Conservation (phyloP, 306 rosid genomes). For the Argentina anserina region DNA sequence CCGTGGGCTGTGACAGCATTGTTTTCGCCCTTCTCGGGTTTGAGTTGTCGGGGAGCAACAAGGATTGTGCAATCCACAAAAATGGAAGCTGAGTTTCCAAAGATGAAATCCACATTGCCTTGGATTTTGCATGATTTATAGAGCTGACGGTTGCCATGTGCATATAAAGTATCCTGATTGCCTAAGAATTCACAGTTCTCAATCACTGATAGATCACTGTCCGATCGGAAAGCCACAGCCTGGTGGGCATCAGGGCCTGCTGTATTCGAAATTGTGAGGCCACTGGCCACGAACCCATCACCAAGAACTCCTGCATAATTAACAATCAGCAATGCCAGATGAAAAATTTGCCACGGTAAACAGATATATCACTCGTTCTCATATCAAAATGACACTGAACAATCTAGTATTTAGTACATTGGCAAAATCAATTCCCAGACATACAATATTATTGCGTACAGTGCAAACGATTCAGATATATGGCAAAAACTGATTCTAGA, state of each 20-base stretch:
- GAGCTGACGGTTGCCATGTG: conserved; percentile 71
- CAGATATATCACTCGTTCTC: not conserved
- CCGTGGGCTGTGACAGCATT: conserved; percentile 82
- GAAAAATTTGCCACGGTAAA: not conserved
- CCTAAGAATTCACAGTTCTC: conserved; percentile 74
- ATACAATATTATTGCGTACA: not conserved
- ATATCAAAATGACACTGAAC: not conserved
- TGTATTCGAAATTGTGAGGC: conserved; percentile 66
- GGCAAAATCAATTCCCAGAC: not conserved
- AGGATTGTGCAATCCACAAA: conserved; percentile 64
- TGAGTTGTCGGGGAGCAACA: conserved; percentile 48
- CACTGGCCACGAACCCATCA: conserved; percentile 91
- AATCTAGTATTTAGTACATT: not conserved
- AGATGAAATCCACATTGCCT: conserved; percentile 88
- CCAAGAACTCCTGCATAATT: conserved; percentile 58
- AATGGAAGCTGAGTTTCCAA: conserved; percentile 75
- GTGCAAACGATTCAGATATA: not conserved
- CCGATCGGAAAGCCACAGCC: conserved; percentile 88
- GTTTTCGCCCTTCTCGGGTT: conserved; percentile 57
- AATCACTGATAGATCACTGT: conserved; percentile 64
- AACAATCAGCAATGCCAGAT: not conserved
- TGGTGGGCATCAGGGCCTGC: conserved; percentile 90
- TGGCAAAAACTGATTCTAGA: not conserved
- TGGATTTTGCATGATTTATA: conserved; percentile 67
- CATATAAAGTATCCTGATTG: conserved; percentile 91